Conservation (phyloP, 2,329 filamentous ascomycete genomes). For the Thelonectria olida region DNA sequence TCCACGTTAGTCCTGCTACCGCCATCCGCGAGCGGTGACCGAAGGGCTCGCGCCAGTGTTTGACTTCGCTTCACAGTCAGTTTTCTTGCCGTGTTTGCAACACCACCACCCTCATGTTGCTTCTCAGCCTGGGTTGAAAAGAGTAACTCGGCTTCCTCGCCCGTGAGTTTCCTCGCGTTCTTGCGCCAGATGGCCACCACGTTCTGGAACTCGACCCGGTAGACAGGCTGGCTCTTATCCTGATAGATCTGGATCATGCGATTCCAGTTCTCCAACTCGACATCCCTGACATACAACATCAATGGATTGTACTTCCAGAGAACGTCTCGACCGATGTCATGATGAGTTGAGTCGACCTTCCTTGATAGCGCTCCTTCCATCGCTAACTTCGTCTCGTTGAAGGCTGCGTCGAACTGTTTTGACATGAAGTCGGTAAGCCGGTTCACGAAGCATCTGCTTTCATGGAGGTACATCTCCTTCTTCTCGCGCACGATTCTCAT, state of each 20-base stretch:
- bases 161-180: constrained; percentile 76
- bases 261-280: constrained; percentile 84
- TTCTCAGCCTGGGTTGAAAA: constrained; percentile 88
- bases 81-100: constrained; percentile 79
- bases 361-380: constrained; percentile 68
- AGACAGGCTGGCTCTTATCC: constrained; percentile 77
- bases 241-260: constrained; percentile 83
- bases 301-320: constrained; percentile 91
- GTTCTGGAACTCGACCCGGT: constrained; percentile 83
- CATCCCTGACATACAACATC: constrained; percentile 87
- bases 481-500: constrained; percentile 97
- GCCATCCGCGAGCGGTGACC: constrained; percentile 73
- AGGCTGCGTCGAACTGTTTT: constrained; percentile 79
- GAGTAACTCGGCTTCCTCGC: constrained; percentile 84
- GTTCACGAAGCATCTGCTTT: constrained; percentile 80
- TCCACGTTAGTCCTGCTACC: constrained; percentile 59
- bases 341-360: constrained; percentile 76
- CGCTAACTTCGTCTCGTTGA: constrained; percentile 73
- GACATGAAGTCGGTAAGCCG: constrained; percentile 85
- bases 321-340: constrained; percentile 75
- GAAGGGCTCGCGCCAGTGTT: constrained; percentile 79
- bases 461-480: constrained; percentile 85
- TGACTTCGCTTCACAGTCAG: constrained; percentile 94
- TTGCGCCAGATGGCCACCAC: constrained; percentile 83
- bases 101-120: constrained; percentile 82